Conservation (phyloP, 2,329 filamentous ascomycete species). For the Rutstroemia sp. region DNA sequence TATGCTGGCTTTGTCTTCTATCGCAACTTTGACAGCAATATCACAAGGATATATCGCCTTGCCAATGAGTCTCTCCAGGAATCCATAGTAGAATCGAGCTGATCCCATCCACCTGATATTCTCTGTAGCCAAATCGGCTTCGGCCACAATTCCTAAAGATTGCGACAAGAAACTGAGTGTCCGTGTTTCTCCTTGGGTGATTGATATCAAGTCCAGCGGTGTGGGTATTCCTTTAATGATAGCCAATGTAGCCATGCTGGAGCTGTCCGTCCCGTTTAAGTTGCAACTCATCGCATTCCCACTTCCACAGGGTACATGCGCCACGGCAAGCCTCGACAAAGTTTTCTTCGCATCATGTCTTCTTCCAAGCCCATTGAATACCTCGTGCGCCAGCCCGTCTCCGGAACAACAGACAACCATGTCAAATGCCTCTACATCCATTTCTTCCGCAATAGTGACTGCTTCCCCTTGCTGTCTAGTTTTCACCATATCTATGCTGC, state of each 20-base stretch:
- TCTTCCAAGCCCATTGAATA: constrained; percentile 85
- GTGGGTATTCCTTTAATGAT: constrained; percentile 85
- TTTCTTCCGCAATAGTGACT: constrained; percentile 62
- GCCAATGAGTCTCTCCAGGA: constrained; percentile 67
- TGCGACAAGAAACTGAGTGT: constrained; percentile 87
- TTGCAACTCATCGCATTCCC: constrained; percentile 94
- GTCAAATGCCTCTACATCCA: constrained; percentile 77
- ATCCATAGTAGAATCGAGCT: constrained; percentile 76
- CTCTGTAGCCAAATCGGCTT: constrained; percentile 84
- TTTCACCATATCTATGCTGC: constrained; percentile 64
- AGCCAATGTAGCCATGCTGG: constrained; percentile 69
- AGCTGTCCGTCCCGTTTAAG: constrained; percentile 70
- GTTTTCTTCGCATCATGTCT: constrained; percentile 68
- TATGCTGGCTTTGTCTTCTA: constrained; percentile 67
- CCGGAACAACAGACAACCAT: constrained; percentile 85
- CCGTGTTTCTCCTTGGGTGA: constrained; percentile 72
- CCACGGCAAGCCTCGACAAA: constrained; percentile 69
- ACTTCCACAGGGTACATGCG: constrained; percentile 84
- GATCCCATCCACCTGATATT: constrained; percentile 89
- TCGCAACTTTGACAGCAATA: constrained; percentile 74
- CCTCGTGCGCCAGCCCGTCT: constrained; percentile 85
- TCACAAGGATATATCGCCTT: constrained; percentile 84
- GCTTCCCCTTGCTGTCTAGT: constrained; percentile 73
- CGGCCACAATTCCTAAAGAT: constrained; percentile 81
- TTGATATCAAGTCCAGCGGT: constrained; percentile 75